These are phyloP conservation scores for Kluyveromyces nonfermentans DNA, from an alignment of 805 yeast species.

Conservation along the genomic window DNA sequence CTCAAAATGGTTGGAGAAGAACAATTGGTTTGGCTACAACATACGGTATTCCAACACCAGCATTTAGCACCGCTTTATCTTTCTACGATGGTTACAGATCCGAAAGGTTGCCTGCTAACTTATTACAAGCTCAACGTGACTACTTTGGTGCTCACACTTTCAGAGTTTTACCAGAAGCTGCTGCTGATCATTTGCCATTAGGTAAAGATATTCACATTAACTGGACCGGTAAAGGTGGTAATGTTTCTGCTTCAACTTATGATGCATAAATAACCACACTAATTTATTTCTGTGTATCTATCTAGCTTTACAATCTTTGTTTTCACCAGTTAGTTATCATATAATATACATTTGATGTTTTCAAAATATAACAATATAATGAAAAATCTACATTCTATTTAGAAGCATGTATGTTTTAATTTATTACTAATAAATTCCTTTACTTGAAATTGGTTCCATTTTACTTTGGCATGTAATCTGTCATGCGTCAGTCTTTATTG, in stretches of 20 bases:
- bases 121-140: constrained; percentile 98
- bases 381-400: no score
- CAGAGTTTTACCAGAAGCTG: constrained; percentile 83
- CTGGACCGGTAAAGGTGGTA: constrained; percentile 99
- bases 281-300: background rate
- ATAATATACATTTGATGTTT: no score
- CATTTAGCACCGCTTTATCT: constrained; percentile 91
- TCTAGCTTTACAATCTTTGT: background rate
- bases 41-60: constrained; percentile 95
- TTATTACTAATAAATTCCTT: no score
- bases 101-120: constrained; percentile 90
- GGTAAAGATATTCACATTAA: constrained; percentile 85
- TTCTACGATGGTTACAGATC: constrained; percentile 99
- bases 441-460: background rate
- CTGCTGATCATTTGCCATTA: constrained; percentile 65
- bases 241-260: constrained; percentile 90
- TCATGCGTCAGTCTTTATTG: background rate
- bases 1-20: constrained; percentile 94
- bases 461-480: background rate
- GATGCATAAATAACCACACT: constrained; percentile 51
- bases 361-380: no score
- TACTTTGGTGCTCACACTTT: constrained; percentile 99
- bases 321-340: no score
- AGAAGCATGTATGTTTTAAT: no score
- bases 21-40: constrained; percentile 68